Conservation (phyloP, 352 stramenopile genomes). For the Phytopythium chamaehyphon region DNA sequence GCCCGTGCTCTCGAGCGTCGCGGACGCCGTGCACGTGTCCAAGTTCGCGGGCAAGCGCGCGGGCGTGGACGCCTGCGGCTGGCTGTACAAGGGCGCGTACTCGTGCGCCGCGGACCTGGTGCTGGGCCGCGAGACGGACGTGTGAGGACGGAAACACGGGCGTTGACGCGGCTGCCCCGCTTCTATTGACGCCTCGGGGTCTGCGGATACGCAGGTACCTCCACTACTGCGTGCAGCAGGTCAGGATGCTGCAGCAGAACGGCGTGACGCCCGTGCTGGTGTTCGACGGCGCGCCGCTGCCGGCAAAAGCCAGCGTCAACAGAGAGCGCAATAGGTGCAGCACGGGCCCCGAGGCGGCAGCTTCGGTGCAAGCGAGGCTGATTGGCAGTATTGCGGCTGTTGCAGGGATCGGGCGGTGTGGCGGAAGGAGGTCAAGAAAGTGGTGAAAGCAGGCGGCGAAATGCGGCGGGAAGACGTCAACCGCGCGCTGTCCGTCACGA, state of each 20-base stretch:
- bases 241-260: slow-evolving; percentile 85
- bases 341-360: too few relatives aligned
- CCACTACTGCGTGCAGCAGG: slow-evolving; percentile 82
- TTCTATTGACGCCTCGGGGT: not conserved
- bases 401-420: slow-evolving; percentile 33
- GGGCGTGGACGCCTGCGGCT: slow-evolving; percentile 65
- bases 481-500: slow-evolving; percentile 61
- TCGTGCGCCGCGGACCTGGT: slow-evolving; percentile 85
- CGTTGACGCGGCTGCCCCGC: not conserved
- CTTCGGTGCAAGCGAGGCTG: too few relatives aligned
- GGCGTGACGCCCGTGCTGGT: slow-evolving; percentile 88
- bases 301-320: slow-evolving; percentile 80
- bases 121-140: slow-evolving; percentile 41
- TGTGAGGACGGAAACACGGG: slow-evolving; percentile 12
- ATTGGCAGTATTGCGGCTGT: too few relatives aligned
- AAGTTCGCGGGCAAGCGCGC: slow-evolving; percentile 74
- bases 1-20: slow-evolving; percentile 64
- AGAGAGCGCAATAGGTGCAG: slow-evolving; percentile 43
- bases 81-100: slow-evolving; percentile 91
- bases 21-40: slow-evolving; percentile 63
- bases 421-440: slow-evolving; percentile 32
- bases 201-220: slow-evolving; percentile 80
- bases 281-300: slow-evolving; percentile 91
- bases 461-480: slow-evolving; percentile 27
- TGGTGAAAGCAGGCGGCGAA: slow-evolving; percentile 17